Conservation (phyloP, 2,329 filamentous ascomycete genomes). For the Exophiala dermatitidis region DNA sequence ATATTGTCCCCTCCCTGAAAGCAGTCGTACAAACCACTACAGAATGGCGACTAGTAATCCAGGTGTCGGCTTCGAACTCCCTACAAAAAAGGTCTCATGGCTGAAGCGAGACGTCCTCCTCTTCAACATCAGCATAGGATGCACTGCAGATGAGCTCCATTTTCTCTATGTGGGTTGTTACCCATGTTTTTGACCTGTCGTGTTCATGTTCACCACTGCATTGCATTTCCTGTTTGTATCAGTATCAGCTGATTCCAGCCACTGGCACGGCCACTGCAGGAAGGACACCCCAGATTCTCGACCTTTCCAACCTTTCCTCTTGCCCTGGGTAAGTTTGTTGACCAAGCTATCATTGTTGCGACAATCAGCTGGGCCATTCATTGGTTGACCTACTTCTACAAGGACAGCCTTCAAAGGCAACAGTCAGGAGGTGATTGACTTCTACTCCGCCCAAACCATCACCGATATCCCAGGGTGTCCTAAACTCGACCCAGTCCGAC, state of each 20-base stretch:
- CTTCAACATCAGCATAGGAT: conserved; percentile 39
- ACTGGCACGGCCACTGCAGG: conserved; percentile 15
- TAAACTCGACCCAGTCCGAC: conserved; percentile 37
- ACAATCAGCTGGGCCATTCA: not conserved
- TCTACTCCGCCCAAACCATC: conserved; percentile 25
- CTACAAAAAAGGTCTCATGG: conserved; percentile 29
- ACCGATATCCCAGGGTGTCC: conserved; percentile 36
- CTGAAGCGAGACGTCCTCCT: conserved; percentile 36
- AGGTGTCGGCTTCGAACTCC: not conserved
- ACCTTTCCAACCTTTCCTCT: conserved; percentile 37
- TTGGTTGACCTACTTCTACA: not conserved
- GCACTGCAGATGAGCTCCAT: conserved; percentile 36
- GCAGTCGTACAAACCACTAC: too few species aligned
- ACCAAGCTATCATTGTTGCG: not conserved
- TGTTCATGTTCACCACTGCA: not conserved
- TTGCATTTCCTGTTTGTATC: not conserved
- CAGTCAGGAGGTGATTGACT: conserved; percentile 41
- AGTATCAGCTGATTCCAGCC: too few species aligned
- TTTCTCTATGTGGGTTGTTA: conserved; percentile 39
- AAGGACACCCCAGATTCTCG: conserved; percentile 40
- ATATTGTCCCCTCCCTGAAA: too few species aligned
- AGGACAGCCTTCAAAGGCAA: conserved; percentile 38
- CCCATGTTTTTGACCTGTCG: too few species aligned
- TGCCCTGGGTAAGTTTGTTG: not conserved
- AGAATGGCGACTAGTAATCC: too few species aligned